Evolutionary conservation across 2,329 filamentous ascomycete genomes (phyloP).

Genomic region (Cladosporium sp.): DNA sequence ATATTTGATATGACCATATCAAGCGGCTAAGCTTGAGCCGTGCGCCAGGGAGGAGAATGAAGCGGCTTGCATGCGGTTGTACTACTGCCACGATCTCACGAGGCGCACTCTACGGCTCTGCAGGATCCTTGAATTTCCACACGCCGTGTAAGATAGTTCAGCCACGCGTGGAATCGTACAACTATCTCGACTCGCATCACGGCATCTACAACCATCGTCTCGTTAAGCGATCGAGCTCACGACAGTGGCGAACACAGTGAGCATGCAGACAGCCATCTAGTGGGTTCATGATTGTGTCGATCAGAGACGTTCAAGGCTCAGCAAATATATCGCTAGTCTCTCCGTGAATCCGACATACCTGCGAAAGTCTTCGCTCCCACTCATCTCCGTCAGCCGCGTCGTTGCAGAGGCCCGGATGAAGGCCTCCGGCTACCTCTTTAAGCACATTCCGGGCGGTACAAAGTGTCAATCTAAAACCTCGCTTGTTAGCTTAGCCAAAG

Average conservation of each 20-base stretch:
- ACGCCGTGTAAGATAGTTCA: not conserved
- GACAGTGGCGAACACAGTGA: too few relatives aligned
- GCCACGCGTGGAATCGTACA: not conserved
- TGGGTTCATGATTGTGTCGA: too few relatives aligned
- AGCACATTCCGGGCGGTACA: constrained; percentile 7
- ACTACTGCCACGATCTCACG: not conserved
- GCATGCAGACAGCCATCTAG: too few relatives aligned
- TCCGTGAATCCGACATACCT: not conserved
- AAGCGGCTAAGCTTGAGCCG: not conserved
- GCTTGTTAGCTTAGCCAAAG: constrained; percentile 11
- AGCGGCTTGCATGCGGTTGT: not conserved
- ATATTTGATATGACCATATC: not conserved
- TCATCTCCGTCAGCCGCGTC: not conserved
- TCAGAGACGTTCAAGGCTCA: too few relatives aligned
- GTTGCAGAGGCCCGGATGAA: constrained; percentile 1
- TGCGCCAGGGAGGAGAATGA: not conserved
- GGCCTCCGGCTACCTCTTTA: not conserved
- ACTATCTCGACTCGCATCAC: too few relatives aligned
- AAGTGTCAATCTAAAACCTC: constrained; percentile 4
- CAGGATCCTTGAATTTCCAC: not conserved
- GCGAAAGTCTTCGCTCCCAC: not conserved
- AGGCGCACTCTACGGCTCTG: too few relatives aligned
- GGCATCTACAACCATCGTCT: too few relatives aligned
- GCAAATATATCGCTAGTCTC: not conserved
- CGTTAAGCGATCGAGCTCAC: too few relatives aligned